These are phyloP conservation scores for Plasmopara halstedii DNA, from an alignment of 352 stramenopile genomes.

Conservation along the genomic window DNA sequence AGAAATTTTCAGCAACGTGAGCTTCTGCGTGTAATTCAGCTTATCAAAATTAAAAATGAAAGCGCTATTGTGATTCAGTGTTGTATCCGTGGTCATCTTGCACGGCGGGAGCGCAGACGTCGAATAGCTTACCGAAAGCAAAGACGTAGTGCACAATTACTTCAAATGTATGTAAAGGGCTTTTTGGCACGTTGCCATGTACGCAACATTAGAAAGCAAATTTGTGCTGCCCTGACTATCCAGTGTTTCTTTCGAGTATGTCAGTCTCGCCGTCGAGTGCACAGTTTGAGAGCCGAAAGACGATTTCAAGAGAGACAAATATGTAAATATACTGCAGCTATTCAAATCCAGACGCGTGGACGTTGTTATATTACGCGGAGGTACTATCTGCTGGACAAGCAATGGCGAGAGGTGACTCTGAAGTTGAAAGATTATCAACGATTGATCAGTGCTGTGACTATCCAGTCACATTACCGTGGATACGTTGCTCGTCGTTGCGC, in stretches of 20 bases:
- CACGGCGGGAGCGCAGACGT: conserved; percentile 33
- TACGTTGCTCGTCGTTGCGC: conserved; percentile 42
- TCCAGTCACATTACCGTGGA: conserved; percentile 59
- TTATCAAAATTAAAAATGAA: conserved; percentile 51
- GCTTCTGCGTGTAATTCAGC: conserved; percentile 55
- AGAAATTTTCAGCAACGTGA: conserved; percentile 49
- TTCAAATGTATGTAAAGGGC: conserved; percentile 48
- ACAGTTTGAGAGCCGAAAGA: conserved; percentile 35
- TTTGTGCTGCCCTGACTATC: conserved; percentile 41
- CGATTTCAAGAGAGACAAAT: conserved; percentile 13
- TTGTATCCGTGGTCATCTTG: conserved; percentile 39
- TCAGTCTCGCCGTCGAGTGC: conserved; percentile 28
- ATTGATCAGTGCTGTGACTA: conserved; percentile 38
- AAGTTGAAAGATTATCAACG: conserved; percentile 31
- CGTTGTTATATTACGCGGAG: conserved; percentile 21
- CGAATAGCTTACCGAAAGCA: conserved; percentile 10
- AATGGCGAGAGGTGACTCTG: conserved; percentile 22
- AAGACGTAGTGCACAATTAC: conserved; percentile 23
- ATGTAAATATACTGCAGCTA: conserved; percentile 29
- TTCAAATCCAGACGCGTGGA: conserved; percentile 46
- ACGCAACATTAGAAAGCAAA: conserved; percentile 14
- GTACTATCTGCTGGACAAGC: conserved; percentile 25
- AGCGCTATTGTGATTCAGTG: conserved; percentile 49
- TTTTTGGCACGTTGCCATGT: conserved; percentile 36
- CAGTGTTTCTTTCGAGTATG: conserved; percentile 44